Evolutionary conservation across 768 basidiomycete genomes (phyloP).

Genomic region (Dictyophora rubrovolvata): DNA sequence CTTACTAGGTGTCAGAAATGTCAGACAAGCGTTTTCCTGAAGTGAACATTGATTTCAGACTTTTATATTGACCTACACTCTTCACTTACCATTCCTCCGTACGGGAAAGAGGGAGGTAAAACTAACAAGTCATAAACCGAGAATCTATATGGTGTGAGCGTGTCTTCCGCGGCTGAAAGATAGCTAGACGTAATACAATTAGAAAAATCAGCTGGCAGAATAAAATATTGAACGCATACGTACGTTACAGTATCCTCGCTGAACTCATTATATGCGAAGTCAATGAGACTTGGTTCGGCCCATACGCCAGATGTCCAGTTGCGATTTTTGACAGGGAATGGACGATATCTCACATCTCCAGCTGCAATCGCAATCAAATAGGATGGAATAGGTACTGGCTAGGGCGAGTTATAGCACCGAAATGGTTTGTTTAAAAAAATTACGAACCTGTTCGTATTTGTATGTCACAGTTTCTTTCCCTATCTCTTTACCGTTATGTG

Average conservation of each 20-base stretch:
- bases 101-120: slow-evolving; percentile 87
- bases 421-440: background rate
- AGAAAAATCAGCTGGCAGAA: background rate
- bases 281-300: slow-evolving; percentile 80
- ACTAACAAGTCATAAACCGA: slow-evolving; percentile 85
- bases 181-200: slow-evolving; percentile 38
- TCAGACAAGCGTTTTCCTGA: slow-evolving; percentile 82
- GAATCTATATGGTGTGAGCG: slow-evolving; percentile 70
- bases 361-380: slow-evolving; percentile 90
- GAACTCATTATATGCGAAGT: slow-evolving; percentile 79
- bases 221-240: background rate
- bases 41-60: background rate
- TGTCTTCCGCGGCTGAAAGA: slow-evolving; percentile 62
- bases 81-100: slow-evolving; percentile 69
- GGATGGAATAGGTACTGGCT: slow-evolving; percentile 80
- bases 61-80: background rate
- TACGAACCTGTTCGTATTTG: slow-evolving; percentile 63
- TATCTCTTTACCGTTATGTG: slow-evolving; percentile 63
- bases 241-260: slow-evolving; percentile 74
- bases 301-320: slow-evolving; percentile 81
- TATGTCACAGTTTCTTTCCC: slow-evolving; percentile 71
- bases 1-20: slow-evolving; percentile 82
- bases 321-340: slow-evolving; percentile 54
- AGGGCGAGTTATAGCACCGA: slow-evolving; percentile 5
- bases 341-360: slow-evolving; percentile 68